phyloP scores from a whole-genome alignment of 352 stramenopile species.

The Discostella stelligera region DNA sequence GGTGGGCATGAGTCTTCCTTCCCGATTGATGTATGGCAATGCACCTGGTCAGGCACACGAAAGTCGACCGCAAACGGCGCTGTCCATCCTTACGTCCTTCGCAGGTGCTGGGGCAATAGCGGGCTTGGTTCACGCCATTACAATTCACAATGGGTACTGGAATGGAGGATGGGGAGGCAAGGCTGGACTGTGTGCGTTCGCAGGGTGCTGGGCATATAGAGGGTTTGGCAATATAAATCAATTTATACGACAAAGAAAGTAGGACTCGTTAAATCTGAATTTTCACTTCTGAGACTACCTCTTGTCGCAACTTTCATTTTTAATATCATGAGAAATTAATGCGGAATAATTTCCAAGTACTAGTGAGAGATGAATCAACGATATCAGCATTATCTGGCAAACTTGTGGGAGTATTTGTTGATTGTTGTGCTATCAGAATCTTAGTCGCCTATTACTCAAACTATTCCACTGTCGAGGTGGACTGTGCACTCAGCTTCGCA shows the following conservation, averaged over 20 bases:
- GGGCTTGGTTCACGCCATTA: conserved; percentile 50
- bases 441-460: no score
- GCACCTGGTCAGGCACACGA: conserved; percentile 3
- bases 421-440: no score
- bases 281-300: no score
- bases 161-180: conserved; percentile 65
- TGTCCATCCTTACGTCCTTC: conserved; percentile 39
- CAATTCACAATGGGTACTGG: conserved; percentile 55
- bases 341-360: no score
- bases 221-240: conserved; percentile 37
- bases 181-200: conserved; percentile 59
- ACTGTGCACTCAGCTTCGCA: no score
- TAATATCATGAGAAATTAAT: no score
- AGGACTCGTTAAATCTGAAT: no score
- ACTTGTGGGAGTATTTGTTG: no score
- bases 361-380: no score
- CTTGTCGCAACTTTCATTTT: no score
- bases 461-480: no score
- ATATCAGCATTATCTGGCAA: no score
- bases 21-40: conserved; percentile 54
- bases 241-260: conserved; percentile 19
- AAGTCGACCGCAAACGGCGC: conserved; percentile 8
- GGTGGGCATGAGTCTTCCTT: conserved; percentile 53
- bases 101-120: conserved; percentile 35
- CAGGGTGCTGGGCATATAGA: conserved; percentile 56